Evolutionary conservation across 2,329 filamentous ascomycete species (phyloP), one percentile per base, ranked within the genome.

Genomic region (Diplodia sapinea): DNA sequence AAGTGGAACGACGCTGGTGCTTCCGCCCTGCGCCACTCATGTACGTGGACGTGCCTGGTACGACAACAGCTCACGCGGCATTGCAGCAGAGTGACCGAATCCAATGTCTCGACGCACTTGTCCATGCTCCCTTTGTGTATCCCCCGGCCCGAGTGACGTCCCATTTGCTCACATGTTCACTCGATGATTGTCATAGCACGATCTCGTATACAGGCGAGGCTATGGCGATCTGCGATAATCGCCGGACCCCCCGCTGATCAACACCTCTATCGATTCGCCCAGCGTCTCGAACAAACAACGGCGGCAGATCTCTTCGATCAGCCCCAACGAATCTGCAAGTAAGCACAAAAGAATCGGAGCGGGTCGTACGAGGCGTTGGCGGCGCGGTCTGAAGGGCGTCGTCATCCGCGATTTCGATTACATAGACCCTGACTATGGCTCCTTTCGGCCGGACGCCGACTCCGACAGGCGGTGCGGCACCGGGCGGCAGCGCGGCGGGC

Each of bases 181-280:
- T 47, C 40, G n/a, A 20, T n/a, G 40, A 20, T 47, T 9, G 40
- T 47, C 15, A n/a, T n/a, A 47, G 40, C n/a, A n/a, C 40, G 40
- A 47, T 47, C 40, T 47, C 40, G 40, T 47, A n/a, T n/a, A 7
- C 33, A 8, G 33, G 15, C 59, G 43, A 47, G 15, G 11, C 59
- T 3, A 23, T n/a, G 20, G 54, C n/a, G 59, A 51, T 63, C 43
- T 63, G 47, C 59, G 20, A 38, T 12, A 50, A 51, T 36, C 47
- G 17, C 43, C 43, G 29, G 38, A 36, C 33, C 36, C 59, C 17
- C 43, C 26, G 43, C 29, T 63, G 59, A 51, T 51, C 47, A 63
- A 15, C 59, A 51, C 43, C 59, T 50, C 36, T 50, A 63, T 63
- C 59, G 43, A 51, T 26, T 51, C 11, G n/a, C 20, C 23, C 36